Evolutionary conservation across 2,329 filamentous ascomycete genomes (phyloP).

Genomic region (Chrysosporium queenslandicum): DNA sequence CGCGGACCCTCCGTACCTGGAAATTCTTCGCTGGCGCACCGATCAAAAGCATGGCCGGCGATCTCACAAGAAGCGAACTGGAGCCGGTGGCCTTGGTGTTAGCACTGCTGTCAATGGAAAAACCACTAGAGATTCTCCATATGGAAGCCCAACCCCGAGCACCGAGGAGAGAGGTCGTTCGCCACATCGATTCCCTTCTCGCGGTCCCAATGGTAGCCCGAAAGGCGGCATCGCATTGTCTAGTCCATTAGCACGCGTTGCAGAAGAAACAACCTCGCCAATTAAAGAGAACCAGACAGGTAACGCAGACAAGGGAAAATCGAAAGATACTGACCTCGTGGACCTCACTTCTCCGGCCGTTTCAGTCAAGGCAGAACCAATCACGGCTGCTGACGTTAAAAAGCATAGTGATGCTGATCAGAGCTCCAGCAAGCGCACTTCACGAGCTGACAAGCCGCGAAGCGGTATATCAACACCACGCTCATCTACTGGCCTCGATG

Average conservation of each 20-base stretch:
- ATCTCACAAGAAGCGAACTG: slow-evolving; percentile 40
- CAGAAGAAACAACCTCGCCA: slow-evolving; percentile 36
- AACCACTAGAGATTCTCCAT: slow-evolving; percentile 45
- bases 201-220: slow-evolving; percentile 36
- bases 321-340: slow-evolving; percentile 26
- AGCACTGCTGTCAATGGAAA: slow-evolving; percentile 43
- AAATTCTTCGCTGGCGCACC: slow-evolving; percentile 87
- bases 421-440: not conserved
- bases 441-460: slow-evolving; percentile 29
- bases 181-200: slow-evolving; percentile 39
- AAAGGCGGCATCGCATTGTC: slow-evolving; percentile 36
- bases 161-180: slow-evolving; percentile 41
- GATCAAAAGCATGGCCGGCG: slow-evolving; percentile 83
- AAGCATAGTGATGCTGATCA: slow-evolving; percentile 18
- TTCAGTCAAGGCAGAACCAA: slow-evolving; percentile 21
- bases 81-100: slow-evolving; percentile 42
- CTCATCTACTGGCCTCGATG: slow-evolving; percentile 27
- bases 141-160: slow-evolving; percentile 37
- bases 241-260: slow-evolving; percentile 40
- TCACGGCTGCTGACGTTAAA: slow-evolving; percentile 14
- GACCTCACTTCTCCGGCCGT: slow-evolving; percentile 31
- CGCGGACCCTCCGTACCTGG: slow-evolving; percentile 86
- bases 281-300: slow-evolving; percentile 27
- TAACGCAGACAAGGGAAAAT: slow-evolving; percentile 24
- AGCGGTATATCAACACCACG: slow-evolving; percentile 24